Conservation (phyloP, 768 basidiomycete genomes). For the Serpula lacrymans region DNA sequence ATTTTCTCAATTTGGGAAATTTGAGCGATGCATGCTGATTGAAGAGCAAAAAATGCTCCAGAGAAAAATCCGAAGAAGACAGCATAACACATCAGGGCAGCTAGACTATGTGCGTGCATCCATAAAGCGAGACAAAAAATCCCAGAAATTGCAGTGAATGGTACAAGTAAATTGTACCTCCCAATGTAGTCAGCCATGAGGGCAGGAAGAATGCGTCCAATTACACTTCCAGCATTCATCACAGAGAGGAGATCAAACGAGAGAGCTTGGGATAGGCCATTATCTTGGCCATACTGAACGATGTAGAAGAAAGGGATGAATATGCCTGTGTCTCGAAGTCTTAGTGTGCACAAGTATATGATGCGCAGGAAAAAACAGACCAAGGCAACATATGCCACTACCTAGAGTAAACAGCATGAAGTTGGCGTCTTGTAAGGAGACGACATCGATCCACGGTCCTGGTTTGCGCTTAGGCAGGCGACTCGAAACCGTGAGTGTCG, state of each 20-base stretch:
- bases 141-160: constrained; percentile 12
- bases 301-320: constrained; percentile 68
- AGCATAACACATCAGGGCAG: not conserved
- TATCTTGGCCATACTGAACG: constrained; percentile 48
- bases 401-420: constrained; percentile 47
- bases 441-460: constrained; percentile 3
- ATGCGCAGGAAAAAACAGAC: constrained; percentile 27
- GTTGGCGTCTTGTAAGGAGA: constrained; percentile 37
- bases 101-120: not conserved
- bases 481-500: constrained; percentile 20
- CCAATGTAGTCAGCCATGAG: constrained; percentile 56
- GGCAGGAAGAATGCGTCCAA: constrained; percentile 56
- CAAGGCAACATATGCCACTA: constrained; percentile 50
- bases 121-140: not conserved
- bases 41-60: constrained; percentile 1
- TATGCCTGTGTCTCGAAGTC: constrained; percentile 44
- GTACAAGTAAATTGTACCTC: constrained; percentile 54
- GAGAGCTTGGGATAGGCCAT: constrained; percentile 27
- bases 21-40: not conserved
- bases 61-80: constrained; percentile 2
- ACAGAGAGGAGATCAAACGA: constrained; percentile 54
- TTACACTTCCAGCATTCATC: constrained; percentile 57
- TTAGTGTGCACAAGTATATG: not conserved
- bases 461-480: not conserved
- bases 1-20: constrained; percentile 1